These are phyloP conservation scores for Candida sithepensis DNA, from an alignment of 805 yeast genomes.

Conservation along the genomic window DNA sequence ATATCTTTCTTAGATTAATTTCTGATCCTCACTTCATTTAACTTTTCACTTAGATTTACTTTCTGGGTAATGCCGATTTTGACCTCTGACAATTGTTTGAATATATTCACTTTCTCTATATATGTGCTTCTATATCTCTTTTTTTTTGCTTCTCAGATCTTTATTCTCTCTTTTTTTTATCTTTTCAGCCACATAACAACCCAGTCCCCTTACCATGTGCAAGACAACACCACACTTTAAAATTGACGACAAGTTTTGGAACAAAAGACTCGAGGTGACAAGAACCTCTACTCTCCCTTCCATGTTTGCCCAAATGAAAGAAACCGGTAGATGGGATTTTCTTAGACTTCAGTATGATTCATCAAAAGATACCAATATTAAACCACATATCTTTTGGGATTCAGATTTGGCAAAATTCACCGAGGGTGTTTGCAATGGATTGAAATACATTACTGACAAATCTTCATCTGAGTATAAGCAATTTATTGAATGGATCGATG, in stretches of 20 bases:
- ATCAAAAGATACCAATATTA: slow-evolving; percentile 1
- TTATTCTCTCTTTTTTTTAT: not conserved
- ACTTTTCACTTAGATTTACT: not conserved
- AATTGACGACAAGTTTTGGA: slow-evolving; percentile 16
- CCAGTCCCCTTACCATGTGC: not conserved
- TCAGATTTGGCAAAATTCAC: slow-evolving; percentile 25
- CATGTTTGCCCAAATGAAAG: slow-evolving; percentile 15
- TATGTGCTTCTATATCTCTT: not conserved
- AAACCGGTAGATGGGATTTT: slow-evolving; percentile 24
- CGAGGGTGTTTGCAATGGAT: slow-evolving; percentile 21
- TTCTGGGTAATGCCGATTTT: not conserved
- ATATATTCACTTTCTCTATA: not conserved
- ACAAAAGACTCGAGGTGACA: slow-evolving; percentile 12
- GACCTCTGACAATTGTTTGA: not conserved
- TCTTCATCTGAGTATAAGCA: slow-evolving; percentile 2
- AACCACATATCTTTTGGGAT: slow-evolving; percentile 27
- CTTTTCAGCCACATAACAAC: too few species aligned
- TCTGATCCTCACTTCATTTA: not conserved
- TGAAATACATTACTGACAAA: slow-evolving; percentile 11
- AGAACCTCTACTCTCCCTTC: slow-evolving; percentile 19
- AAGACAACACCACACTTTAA: not conserved
- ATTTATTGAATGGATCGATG: slow-evolving; percentile 18
- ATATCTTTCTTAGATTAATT: not conserved
- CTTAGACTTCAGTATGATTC: slow-evolving; percentile 9
- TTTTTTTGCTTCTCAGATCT: not conserved